Evolutionary conservation across 176 grass and related monocot genomes (phyloP), one percentile per base, ranked within the genome.

Genomic region (Carex pumila): DNA sequence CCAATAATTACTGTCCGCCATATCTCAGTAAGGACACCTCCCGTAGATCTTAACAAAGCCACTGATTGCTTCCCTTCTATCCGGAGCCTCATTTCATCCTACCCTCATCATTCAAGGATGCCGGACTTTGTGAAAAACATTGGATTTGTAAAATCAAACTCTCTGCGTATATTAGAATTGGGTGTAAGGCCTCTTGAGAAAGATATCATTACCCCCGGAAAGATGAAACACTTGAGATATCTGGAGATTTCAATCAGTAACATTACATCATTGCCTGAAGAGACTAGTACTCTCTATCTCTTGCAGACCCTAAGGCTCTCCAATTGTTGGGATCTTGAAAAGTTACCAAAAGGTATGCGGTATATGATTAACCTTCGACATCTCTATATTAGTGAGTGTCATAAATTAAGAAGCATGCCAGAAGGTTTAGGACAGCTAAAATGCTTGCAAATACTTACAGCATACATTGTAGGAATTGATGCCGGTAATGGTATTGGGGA

Each of bases 341-440:
- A 77, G 19, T 10, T 85, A 41, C 89, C 85, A 81, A 55, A 80
- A 29, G 58, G 87, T 41, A 90, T 90, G 85, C 79, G 65, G 41
- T 82, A 66, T 39, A 78, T 87, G 89, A 18, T 1, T 12, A 86
- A 13, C 22, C 88, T 89, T 32, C 3, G 79, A 0, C 79, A 89
- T 25, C 47, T 89, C 14, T 87, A 84, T 4, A 80, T 63, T 29
- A 13, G 54, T 12, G 41, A 15, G 14, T 87, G 82, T 3, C 0
- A 0, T 65, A 47, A 45, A 3, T 53, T 90, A 58, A 29, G 55
- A 25, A 52, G 4, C 12, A 87, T 90, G 85, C 81, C 88, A 25
- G 1, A 55, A 3, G 52, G 25, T 1, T 52, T 87, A 0, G 62
- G 85, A 31, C 11, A 87, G 5, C 58, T 90, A 56, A 75, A 2